Conservation (phyloP, 768 basidiomycete genomes). For the Boletellus ananiceps region DNA sequence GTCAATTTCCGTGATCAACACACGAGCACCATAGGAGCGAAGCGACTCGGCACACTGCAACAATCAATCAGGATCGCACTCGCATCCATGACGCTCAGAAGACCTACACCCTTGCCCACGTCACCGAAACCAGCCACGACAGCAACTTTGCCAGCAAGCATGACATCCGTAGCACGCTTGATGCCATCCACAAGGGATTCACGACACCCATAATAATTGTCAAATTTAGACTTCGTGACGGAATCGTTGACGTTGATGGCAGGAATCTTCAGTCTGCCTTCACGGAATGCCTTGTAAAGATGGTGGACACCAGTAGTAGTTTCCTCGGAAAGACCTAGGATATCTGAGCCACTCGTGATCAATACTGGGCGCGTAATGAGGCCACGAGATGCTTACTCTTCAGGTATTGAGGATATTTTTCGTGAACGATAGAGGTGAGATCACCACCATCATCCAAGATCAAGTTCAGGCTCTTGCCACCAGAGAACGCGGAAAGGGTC, state of each 20-base stretch:
- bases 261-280: slow-evolving; percentile 92
- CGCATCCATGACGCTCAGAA: neutral
- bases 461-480: slow-evolving; percentile 88
- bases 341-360: slow-evolving; percentile 41
- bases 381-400: slow-evolving; percentile 40
- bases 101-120: slow-evolving; percentile 95
- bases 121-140: slow-evolving; percentile 99
- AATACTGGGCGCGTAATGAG: neutral
- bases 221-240: slow-evolving; percentile 99
- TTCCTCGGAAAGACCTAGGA: slow-evolving; percentile 96
- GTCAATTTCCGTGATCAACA: slow-evolving; percentile 96
- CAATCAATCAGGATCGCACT: slow-evolving; percentile 1
- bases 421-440: slow-evolving; percentile 89
- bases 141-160: slow-evolving; percentile 99
- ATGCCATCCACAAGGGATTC: slow-evolving; percentile 99
- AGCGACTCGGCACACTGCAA: slow-evolving; percentile 94
- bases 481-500: slow-evolving; percentile 82
- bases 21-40: slow-evolving; percentile 95
- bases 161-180: slow-evolving; percentile 99
- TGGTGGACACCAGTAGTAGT: slow-evolving; percentile 99
- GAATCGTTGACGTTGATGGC: slow-evolving; percentile 99
- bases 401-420: slow-evolving; percentile 92
- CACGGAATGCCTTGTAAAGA: slow-evolving; percentile 96
- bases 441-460: slow-evolving; percentile 99
- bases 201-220: slow-evolving; percentile 98